Evolutionary conservation across 2,329 filamentous ascomycete genomes (phyloP), one percentile per base, ranked within the genome.

Genomic region (Alternaria rosae): DNA sequence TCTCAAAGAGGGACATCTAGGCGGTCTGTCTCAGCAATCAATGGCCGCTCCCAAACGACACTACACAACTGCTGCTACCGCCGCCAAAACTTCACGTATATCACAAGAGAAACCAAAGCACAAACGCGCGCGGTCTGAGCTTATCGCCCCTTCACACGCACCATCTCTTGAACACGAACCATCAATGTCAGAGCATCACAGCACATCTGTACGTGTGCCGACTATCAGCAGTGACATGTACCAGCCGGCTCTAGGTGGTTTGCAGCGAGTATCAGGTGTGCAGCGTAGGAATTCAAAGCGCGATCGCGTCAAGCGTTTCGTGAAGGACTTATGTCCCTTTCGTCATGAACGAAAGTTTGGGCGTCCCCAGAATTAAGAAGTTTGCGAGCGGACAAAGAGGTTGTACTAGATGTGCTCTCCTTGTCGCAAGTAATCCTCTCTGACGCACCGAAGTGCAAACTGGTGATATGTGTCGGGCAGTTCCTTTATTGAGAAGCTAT

Each of bases 161-260:
- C 17, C 38, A 13, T 25, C 15, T 20, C 54, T 35, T 12, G 6
- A 17, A n/a, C 23, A 32, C 9, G 25, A 54, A 28, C 4, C 50
- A 4, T 3, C 20, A 7, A 11, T 30, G 11, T 35, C 51, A 11
- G 32, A 48, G 6, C 28, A 17, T 13, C 17, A 41, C 11, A n/a
- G n/a, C 43, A 48, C 20, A 9, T 21, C 28, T 13, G 42, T 20
- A 15, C 54, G 43, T 23, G 54, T 59, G 2, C 54, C 45, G 8
- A 23, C 60, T 4, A 64, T 66, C 12, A 28, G 26, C 6, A 52
- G 30, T 21, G 60, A 64, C 30, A 58, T 30, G 41, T 66, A 64
- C 28, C 58, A 62, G 41, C 60, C 61, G 9, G 44, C 47, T 23
- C 32, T 66, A 4, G 57, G 63, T 13, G 63, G 61, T n/a, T 28